Percentiles rank a stretch among this genome's conserved stretches.
Evolutionary conservation across 352 stramenopile genomes (phyloP).

Genomic region (Globisporangium heterothallicum): DNA sequence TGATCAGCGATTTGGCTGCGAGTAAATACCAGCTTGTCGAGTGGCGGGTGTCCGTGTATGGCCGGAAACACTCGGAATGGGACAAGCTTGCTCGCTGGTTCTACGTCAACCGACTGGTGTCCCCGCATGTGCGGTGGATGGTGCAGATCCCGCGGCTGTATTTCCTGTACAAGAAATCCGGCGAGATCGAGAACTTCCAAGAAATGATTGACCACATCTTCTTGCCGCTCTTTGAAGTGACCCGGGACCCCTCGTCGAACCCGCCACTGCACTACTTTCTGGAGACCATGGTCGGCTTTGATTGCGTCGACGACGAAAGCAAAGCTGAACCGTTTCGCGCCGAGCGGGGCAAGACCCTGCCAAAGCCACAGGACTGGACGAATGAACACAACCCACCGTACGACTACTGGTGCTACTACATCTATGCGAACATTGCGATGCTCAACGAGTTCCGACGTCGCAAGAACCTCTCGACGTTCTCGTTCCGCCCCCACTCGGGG

Average conservation of each 20-base stretch:
- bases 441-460: constrained; percentile 92
- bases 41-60: constrained; percentile 94
- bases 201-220: constrained; percentile 99
- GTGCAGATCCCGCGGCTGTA: constrained; percentile 97
- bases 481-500: constrained; percentile 97
- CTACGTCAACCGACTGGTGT: constrained; percentile 88
- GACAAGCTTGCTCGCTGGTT: constrained; percentile 96
- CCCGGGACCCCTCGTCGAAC: constrained; percentile 92
- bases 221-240: constrained; percentile 96
- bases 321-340: constrained; percentile 86
- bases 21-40: constrained; percentile 95
- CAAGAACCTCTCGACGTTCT: constrained; percentile 90
- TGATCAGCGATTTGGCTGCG: constrained; percentile 82
- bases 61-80: constrained; percentile 93
- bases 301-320: constrained; percentile 99
- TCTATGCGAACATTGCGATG: constrained; percentile 96
- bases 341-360: constrained; percentile 69
- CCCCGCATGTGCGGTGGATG: constrained; percentile 96
- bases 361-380: constrained; percentile 84
- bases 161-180: constrained; percentile 92
- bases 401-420: constrained; percentile 96
- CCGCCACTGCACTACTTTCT: constrained; percentile 90
- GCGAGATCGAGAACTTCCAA: constrained; percentile 93
- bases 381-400: constrained; percentile 90
- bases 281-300: constrained; percentile 95